Conservation (phyloP, 2,329 filamentous ascomycete genomes). For the Trichoderma afroharzianum region DNA sequence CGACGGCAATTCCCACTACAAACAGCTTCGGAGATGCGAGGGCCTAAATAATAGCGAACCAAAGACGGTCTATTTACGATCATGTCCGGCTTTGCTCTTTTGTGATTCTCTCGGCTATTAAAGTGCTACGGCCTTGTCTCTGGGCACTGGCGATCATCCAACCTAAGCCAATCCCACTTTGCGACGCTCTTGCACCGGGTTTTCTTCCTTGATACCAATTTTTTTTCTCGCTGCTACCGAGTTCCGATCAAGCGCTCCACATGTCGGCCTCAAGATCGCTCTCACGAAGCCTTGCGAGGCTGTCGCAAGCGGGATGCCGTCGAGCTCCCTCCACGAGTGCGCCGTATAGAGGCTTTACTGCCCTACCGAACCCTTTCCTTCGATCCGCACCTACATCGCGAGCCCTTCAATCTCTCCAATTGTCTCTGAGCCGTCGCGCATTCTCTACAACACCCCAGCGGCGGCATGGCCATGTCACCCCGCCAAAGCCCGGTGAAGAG, state of each 20-base stretch:
- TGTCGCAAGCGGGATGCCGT: slow-evolving; percentile 31
- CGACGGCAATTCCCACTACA: slow-evolving; percentile 24
- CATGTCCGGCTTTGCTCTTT: not conserved
- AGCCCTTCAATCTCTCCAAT: slow-evolving; percentile 2
- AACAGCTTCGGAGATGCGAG: slow-evolving; percentile 29
- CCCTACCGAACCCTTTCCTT: slow-evolving; percentile 19
- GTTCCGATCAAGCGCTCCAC: slow-evolving; percentile 1
- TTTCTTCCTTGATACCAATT: not conserved
- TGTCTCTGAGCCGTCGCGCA: slow-evolving; percentile 34
- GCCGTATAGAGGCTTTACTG: slow-evolving; percentile 18
- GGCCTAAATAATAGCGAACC: slow-evolving; percentile 6
- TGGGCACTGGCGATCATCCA: not conserved
- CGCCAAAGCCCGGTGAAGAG: slow-evolving; percentile 90
- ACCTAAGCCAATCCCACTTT: not conserved
- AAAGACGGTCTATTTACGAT: slow-evolving; percentile 12
- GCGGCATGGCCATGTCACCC: slow-evolving; percentile 74
- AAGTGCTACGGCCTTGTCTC: not conserved
- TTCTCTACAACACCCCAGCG: slow-evolving; percentile 63
- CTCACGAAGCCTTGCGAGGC: slow-evolving; percentile 31
- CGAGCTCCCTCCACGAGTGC: slow-evolving; percentile 26
- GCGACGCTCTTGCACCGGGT: not conserved
- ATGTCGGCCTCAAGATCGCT: slow-evolving; percentile 35
- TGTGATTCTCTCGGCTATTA: not conserved
- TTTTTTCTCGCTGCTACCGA: not conserved
- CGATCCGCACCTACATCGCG: slow-evolving; percentile 22